Conservation (phyloP, 1,139 yeast genomes). For the Sugiyamaella xylanicola region DNA sequence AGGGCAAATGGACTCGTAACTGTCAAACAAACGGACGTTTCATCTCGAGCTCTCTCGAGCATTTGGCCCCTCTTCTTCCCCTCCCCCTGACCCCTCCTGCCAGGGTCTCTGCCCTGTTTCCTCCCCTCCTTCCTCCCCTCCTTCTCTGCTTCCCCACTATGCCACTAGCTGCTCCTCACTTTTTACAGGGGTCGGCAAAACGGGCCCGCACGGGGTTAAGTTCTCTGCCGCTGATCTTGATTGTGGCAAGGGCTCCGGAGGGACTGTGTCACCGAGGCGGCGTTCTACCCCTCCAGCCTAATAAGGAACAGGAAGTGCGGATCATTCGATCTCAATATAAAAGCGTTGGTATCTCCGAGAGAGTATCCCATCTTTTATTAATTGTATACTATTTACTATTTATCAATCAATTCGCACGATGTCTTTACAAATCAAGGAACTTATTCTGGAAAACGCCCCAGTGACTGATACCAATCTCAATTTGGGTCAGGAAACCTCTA, state of each 20-base stretch:
- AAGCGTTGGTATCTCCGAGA: neutral
- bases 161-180: too few species aligned
- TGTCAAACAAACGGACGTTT: too few species aligned
- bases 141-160: too few species aligned
- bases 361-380: too few species aligned
- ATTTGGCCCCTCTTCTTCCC: too few species aligned
- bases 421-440: conserved; percentile 6
- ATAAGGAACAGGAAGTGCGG: neutral
- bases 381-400: too few species aligned
- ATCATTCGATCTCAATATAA: neutral
- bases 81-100: neutral
- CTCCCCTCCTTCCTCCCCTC: neutral
- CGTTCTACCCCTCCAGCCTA: neutral
- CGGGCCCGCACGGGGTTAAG: too few species aligned
- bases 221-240: neutral
- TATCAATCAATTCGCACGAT: neutral
- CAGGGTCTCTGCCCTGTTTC: neutral
- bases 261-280: neutral
- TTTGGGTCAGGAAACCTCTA: conserved; percentile 8
- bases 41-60: too few species aligned
- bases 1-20: too few species aligned
- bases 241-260: neutral
- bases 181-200: too few species aligned
- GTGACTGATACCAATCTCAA: conserved; percentile 2
- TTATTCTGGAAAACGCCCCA: conserved; percentile 12